Conservation (phyloP, 805 yeast species). For the Cyberlindnera xishuangbannaensis region DNA sequence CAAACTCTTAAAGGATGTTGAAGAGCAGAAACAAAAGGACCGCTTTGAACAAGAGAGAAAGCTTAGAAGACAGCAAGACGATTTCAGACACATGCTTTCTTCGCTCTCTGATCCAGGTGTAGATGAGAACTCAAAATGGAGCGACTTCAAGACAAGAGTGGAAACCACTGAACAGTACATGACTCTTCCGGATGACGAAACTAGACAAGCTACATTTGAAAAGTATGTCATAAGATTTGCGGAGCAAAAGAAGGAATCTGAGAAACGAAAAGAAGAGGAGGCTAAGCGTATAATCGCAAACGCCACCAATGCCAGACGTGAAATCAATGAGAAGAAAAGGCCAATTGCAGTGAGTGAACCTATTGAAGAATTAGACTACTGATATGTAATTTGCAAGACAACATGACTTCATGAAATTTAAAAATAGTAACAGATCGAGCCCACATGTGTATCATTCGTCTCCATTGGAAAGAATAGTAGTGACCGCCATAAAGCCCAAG, state of each 20-base stretch:
- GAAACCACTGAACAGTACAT: slow-evolving; percentile 28
- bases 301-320: slow-evolving; percentile 14
- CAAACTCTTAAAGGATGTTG: slow-evolving; percentile 23
- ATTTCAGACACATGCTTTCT: slow-evolving; percentile 24
- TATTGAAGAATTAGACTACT: slow-evolving; percentile 32
- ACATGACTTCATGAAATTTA: not conserved
- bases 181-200: slow-evolving; percentile 30
- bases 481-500: slow-evolving; percentile 66
- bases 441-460: no score
- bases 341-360: slow-evolving; percentile 23
- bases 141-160: slow-evolving; percentile 27
- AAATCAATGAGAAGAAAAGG: slow-evolving; percentile 12
- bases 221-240: slow-evolving; percentile 26
- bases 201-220: slow-evolving; percentile 29
- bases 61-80: slow-evolving; percentile 20
- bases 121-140: slow-evolving; percentile 31
- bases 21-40: slow-evolving; percentile 21
- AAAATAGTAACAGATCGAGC: no score
- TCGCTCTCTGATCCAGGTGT: not conserved
- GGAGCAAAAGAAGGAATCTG: slow-evolving; percentile 22
- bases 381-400: slow-evolving; percentile 4
- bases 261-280: slow-evolving; percentile 17
- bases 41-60: slow-evolving; percentile 14
- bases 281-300: slow-evolving; percentile 17
- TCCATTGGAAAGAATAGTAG: slow-evolving; percentile 59